A percentile compares a stretch with the other conserved stretches of the same genome.
phyloP scores from a whole-genome alignment of 306 rosid species.

The Prunus armeniaca region DNA sequence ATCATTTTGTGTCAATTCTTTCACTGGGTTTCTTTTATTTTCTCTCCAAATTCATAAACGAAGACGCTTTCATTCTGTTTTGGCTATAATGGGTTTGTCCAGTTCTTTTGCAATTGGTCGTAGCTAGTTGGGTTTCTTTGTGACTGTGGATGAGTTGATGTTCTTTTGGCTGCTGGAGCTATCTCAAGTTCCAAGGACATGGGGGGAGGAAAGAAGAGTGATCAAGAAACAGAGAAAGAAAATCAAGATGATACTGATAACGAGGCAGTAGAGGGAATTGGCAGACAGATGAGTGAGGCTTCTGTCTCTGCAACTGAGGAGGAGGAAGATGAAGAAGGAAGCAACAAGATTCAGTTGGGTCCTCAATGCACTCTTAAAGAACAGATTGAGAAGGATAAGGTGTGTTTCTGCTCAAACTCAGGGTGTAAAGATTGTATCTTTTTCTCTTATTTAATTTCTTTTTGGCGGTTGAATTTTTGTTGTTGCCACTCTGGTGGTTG shows the following conservation, averaged over 20 bases:
- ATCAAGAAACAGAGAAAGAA: slow-evolving; percentile 11
- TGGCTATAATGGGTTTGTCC: slow-evolving; percentile 8
- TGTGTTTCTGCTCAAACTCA: not conserved
- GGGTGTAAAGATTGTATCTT: not conserved
- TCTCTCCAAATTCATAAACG: not conserved
- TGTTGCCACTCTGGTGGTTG: slow-evolving; percentile 1
- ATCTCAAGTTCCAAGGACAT: slow-evolving; percentile 32
- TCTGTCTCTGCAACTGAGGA: slow-evolving; percentile 35
- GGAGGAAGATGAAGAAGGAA: slow-evolving; percentile 43
- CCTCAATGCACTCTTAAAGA: slow-evolving; percentile 54
- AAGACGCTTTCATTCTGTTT: not conserved
- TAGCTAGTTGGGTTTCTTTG: not conserved
- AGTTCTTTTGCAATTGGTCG: slow-evolving; percentile 9
- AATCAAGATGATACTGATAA: slow-evolving; percentile 14
- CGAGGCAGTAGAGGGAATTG: slow-evolving; percentile 20
- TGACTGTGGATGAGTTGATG: slow-evolving; percentile 16
- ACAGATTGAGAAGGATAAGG: slow-evolving; percentile 56
- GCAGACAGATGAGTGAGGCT: slow-evolving; percentile 29
- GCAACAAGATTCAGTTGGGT: slow-evolving; percentile 38
- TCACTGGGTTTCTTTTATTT: slow-evolving; percentile 7
- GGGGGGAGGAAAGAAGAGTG: slow-evolving; percentile 37
- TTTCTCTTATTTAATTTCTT: not conserved
- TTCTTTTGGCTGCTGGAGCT: slow-evolving; percentile 23
- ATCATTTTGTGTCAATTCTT: not conserved
- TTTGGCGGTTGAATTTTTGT: not conserved